phyloP scores from a whole-genome alignment of 2,329 filamentous ascomycete species.

The Saccharata proteae region DNA sequence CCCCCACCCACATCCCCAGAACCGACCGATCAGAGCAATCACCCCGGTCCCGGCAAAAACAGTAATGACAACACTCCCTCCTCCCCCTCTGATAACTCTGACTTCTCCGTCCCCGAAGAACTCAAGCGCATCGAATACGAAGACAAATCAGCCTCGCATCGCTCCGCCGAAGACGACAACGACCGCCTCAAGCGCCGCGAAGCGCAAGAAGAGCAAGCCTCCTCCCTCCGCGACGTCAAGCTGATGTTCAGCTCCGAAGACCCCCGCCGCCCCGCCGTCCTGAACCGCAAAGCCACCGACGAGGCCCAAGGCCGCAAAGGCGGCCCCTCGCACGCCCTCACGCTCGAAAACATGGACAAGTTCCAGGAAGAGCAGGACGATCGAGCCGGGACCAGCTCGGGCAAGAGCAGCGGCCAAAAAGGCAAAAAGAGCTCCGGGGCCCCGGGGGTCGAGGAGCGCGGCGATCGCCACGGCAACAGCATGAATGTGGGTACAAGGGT shows the following conservation, averaged over 20 bases:
- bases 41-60: no score
- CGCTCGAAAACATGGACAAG: constrained; percentile 15
- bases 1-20: no score
- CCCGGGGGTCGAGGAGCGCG: no score
- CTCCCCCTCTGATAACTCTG: no score
- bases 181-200: constrained; percentile 35
- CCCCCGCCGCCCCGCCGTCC: constrained; percentile 15
- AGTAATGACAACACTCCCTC: no score
- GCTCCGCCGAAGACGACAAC: constrained; percentile 30
- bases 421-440: no score
- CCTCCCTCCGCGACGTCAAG: constrained; percentile 41
- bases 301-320: constrained; percentile 11
- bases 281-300: constrained; percentile 9
- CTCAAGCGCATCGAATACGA: constrained; percentile 23
- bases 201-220: constrained; percentile 43
- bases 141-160: constrained; percentile 26
- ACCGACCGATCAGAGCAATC: no score
- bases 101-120: no score
- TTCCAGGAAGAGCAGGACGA: constrained; percentile 3
- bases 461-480: no score
- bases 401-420: no score
- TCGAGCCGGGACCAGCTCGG: neutral
- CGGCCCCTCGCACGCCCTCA: constrained; percentile 20
- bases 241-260: constrained; percentile 36
- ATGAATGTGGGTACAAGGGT: no score